Percentiles rank a stretch among this genome's conserved stretches.
Evolutionary conservation across 441 rosid species (phyloP).

Genomic region (Syzygium malaccense): DNA sequence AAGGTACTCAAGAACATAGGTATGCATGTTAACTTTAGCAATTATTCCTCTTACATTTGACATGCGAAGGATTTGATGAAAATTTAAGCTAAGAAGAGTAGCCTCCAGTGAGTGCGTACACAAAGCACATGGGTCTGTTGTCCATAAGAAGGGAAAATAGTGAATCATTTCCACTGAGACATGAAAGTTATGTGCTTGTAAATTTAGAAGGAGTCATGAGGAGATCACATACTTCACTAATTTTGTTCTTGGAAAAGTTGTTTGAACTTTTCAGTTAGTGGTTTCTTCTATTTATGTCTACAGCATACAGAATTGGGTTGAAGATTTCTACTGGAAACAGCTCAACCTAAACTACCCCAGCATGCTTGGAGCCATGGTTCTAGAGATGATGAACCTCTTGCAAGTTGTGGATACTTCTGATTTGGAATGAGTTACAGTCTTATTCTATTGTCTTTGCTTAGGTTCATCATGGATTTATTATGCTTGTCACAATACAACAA

Average conservation of each 20-base stretch:
- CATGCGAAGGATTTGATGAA: neutral
- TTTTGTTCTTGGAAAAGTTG: neutral
- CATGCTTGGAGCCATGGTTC: constrained; percentile 82
- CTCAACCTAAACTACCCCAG: constrained; percentile 84
- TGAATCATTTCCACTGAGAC: neutral
- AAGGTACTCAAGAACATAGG: constrained; percentile 93
- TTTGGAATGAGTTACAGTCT: neutral
- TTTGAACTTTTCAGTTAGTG: neutral
- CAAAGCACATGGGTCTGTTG: neutral
- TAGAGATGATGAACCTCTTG: neutral
- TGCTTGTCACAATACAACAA: constrained; percentile 83
- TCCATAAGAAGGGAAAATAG: neutral
- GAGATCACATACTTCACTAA: neutral
- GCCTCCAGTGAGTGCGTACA: neutral
- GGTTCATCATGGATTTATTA: constrained; percentile 86
- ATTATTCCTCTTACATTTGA: neutral
- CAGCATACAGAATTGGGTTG: constrained; percentile 88
- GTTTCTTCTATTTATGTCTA: neutral
- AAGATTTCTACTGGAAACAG: constrained; percentile 78
- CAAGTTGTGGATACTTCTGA: neutral
- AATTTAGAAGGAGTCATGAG: neutral
- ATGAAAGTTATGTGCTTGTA: neutral
- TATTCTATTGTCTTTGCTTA: constrained; percentile 1
- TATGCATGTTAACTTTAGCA: neutral
- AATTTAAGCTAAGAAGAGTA: neutral